phyloP scores from a whole-genome alignment of 495 filamentous ascomycete genomes.

The Aspergillus olivimuriae region DNA sequence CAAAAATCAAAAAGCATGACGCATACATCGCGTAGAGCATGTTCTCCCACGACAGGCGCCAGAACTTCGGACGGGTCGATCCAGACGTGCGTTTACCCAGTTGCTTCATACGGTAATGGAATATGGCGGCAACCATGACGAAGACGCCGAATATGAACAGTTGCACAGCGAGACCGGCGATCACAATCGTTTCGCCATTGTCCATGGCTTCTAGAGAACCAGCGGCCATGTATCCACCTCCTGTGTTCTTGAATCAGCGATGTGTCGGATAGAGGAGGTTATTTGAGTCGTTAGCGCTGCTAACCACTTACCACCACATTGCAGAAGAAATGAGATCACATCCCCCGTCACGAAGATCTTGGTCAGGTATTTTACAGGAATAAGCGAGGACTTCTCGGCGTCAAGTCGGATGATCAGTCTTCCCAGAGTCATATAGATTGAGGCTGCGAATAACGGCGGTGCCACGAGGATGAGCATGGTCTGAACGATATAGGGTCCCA shows the following conservation, averaged over 20 bases:
- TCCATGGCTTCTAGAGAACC: slow-evolving; percentile 8
- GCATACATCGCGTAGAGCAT: slow-evolving; percentile 43
- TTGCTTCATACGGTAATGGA: slow-evolving; percentile 33
- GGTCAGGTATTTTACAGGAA: slow-evolving; percentile 24
- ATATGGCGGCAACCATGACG: slow-evolving; percentile 24
- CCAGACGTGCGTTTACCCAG: too few relatives aligned
- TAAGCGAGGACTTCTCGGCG: slow-evolving; percentile 29
- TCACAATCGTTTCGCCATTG: slow-evolving; percentile 35
- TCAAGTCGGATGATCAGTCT: slow-evolving; percentile 40
- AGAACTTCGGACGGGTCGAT: too few relatives aligned
- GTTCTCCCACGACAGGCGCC: slow-evolving; percentile 19
- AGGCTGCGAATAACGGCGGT: slow-evolving; percentile 48
- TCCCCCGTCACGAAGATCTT: slow-evolving; percentile 35
- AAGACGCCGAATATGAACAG: slow-evolving; percentile 40
- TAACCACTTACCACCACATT: slow-evolving; percentile 18
- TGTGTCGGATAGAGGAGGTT: neutral
- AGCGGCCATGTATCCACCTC: slow-evolving; percentile 16
- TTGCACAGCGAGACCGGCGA: slow-evolving; percentile 35
- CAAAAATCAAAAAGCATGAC: slow-evolving; percentile 47
- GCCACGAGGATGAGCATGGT: slow-evolving; percentile 39
- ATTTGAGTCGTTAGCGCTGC: neutral
- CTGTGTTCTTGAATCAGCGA: slow-evolving; percentile 2
- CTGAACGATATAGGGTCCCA: slow-evolving; percentile 32
- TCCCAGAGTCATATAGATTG: slow-evolving; percentile 55
- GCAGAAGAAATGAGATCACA: slow-evolving; percentile 28